Conservation (phyloP, 2,329 filamentous ascomycete genomes). For the Arachnopeziza araneosa region DNA sequence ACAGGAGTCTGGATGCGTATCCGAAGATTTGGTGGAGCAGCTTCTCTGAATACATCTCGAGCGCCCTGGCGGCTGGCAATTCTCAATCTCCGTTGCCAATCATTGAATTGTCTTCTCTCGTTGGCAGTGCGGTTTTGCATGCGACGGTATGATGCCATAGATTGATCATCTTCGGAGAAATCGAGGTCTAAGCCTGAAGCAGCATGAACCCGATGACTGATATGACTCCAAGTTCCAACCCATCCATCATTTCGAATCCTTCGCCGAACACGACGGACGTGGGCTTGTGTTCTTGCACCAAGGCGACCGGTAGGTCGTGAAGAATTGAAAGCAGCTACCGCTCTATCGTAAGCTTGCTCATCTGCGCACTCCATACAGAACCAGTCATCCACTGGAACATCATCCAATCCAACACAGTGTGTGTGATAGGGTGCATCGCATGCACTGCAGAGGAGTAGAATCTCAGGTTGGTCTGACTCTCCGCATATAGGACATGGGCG, state of each 20-base stretch:
- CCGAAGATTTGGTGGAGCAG: slow-evolving; percentile 56
- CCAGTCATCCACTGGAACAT: slow-evolving; percentile 74
- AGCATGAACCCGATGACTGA: slow-evolving; percentile 58
- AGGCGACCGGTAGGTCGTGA: slow-evolving; percentile 19
- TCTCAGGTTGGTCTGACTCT: slow-evolving; percentile 72
- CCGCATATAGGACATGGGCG: slow-evolving; percentile 82
- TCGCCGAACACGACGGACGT: slow-evolving; percentile 48
- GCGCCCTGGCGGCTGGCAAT: slow-evolving; percentile 78
- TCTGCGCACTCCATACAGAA: slow-evolving; percentile 79
- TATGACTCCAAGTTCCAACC: slow-evolving; percentile 77
- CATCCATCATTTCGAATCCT: slow-evolving; percentile 74
- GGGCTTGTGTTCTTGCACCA: slow-evolving; percentile 49
- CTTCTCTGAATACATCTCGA: slow-evolving; percentile 63
- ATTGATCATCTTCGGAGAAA: slow-evolving; percentile 70
- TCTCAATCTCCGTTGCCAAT: slow-evolving; percentile 79
- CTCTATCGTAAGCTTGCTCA: slow-evolving; percentile 35
- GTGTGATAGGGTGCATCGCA: slow-evolving; percentile 90
- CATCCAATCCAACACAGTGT: slow-evolving; percentile 79
- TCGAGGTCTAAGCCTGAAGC: slow-evolving; percentile 72
- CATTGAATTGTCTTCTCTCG: slow-evolving; percentile 53
- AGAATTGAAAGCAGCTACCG: slow-evolving; percentile 5
- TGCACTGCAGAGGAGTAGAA: slow-evolving; percentile 83
- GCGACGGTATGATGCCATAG: slow-evolving; percentile 47
- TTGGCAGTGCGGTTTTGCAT: slow-evolving; percentile 43
- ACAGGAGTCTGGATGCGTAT: slow-evolving; percentile 46